phyloP scores from a whole-genome alignment of 2,329 filamentous ascomycete genomes.

The Metarhizium rileyi region DNA sequence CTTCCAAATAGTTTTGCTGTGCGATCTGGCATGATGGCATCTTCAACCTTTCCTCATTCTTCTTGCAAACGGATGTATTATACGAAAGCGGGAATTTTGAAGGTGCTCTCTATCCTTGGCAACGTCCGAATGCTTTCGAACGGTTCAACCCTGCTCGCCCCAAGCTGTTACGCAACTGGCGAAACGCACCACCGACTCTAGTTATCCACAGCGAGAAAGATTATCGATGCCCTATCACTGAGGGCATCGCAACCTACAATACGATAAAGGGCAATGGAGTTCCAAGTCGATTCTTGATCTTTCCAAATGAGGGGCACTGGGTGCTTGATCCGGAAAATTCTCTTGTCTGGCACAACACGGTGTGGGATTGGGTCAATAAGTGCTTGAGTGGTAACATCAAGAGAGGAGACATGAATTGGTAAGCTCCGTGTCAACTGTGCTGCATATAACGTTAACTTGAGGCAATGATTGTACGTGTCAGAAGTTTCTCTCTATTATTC shows the following conservation, averaged over 20 bases:
- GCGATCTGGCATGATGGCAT: constrained; percentile 40
- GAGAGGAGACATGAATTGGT: constrained; percentile 12
- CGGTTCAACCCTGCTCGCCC: constrained; percentile 39
- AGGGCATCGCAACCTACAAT: constrained; percentile 62
- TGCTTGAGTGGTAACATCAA: constrained; percentile 21
- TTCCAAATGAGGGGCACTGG: constrained; percentile 66
- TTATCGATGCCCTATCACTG: constrained; percentile 40
- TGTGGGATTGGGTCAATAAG: constrained; percentile 58
- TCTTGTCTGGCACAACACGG: constrained; percentile 57
- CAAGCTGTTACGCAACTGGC: constrained; percentile 47
- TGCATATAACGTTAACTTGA: too few species aligned
- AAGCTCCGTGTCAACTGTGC: not conserved
- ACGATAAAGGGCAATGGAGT: constrained; percentile 58
- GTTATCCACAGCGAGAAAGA: constrained; percentile 64
- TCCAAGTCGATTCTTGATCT: constrained; percentile 59
- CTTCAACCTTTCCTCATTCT: constrained; percentile 21
- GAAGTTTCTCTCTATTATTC: too few species aligned
- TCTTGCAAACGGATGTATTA: constrained; percentile 16
- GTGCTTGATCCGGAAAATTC: constrained; percentile 60
- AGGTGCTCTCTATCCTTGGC: constrained; percentile 34
- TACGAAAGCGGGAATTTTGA: constrained; percentile 27
- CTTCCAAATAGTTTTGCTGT: constrained; percentile 13
- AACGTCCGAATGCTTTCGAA: constrained; percentile 34
- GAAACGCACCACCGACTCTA: constrained; percentile 52
- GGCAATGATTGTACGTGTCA: constrained; percentile 17